phyloP scores from a whole-genome alignment of 2,329 filamentous ascomycete genomes.

The Claviceps maximensis region DNA sequence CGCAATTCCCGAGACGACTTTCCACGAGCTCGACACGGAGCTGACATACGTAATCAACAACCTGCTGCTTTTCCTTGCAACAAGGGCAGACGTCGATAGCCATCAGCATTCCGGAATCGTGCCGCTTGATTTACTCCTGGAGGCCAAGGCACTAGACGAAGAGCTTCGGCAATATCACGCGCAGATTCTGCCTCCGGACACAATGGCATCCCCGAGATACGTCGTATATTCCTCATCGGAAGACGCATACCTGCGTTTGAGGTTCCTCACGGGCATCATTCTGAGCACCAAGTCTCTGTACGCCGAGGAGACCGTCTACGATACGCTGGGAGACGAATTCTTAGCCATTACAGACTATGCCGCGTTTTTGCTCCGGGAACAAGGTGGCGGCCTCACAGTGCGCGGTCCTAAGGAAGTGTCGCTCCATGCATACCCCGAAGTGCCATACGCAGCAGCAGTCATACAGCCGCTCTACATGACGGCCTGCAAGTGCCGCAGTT shows the following conservation, averaged over 20 bases:
- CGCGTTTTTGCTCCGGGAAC: background rate
- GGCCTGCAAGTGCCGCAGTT: slow-evolving; percentile 8
- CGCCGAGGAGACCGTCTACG: slow-evolving; percentile 7
- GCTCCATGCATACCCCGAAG: background rate
- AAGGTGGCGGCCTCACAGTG: background rate
- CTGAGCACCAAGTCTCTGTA: slow-evolving; percentile 6
- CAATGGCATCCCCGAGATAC: background rate
- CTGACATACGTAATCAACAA: slow-evolving; percentile 1
- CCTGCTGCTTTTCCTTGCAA: slow-evolving; percentile 6
- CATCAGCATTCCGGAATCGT: slow-evolving; percentile 2
- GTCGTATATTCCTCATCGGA: slow-evolving; percentile 1
- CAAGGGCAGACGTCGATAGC: slow-evolving; percentile 5
- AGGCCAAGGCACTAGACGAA: slow-evolving; percentile 3
- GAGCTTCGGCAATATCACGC: slow-evolving; percentile 2
- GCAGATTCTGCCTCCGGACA: background rate
- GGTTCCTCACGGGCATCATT: slow-evolving; percentile 5
- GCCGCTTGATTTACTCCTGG: slow-evolving; percentile 2
- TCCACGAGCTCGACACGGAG: background rate
- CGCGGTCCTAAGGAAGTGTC: background rate
- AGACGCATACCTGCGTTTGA: slow-evolving; percentile 7
- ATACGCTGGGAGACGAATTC: slow-evolving; percentile 5
- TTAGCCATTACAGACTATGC: slow-evolving; percentile 6
- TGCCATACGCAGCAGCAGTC: slow-evolving; percentile 3
- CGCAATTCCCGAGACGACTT: background rate
- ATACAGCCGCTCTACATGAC: slow-evolving; percentile 8